A percentile compares a stretch with the other conserved stretches of the same genome.
phyloP scores from a whole-genome alignment of 371 early-diverging fungal species.

The Mucor irregularis region DNA sequence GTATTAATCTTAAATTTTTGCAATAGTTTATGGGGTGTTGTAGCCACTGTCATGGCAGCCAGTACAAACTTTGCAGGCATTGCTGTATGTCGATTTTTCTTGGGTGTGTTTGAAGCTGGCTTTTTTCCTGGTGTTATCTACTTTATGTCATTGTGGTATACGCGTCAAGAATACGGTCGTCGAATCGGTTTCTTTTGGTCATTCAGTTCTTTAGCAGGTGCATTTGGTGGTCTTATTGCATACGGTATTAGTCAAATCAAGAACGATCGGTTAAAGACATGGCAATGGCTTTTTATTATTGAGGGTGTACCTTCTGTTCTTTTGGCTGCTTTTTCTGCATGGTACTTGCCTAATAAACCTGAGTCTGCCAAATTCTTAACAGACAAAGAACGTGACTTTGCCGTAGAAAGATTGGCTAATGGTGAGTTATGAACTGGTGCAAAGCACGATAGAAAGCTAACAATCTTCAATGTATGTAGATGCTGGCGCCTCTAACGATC shows the following conservation, averaged over 20 bases:
- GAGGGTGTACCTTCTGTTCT: constrained; percentile 53
- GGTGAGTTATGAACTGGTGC: constrained; percentile 20
- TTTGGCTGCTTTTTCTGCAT: constrained; percentile 36
- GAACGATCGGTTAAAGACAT: constrained; percentile 26
- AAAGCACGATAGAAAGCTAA: too few relatives aligned
- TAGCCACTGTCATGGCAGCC: constrained; percentile 31
- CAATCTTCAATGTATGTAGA: constrained; percentile 25
- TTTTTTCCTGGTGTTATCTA: constrained; percentile 33
- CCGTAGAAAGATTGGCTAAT: constrained; percentile 41
- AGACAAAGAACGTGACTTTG: constrained; percentile 51
- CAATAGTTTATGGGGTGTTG: constrained; percentile 22
- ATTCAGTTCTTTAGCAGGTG: constrained; percentile 43
- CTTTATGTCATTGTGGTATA: constrained; percentile 47
- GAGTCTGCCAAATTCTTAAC: constrained; percentile 57
- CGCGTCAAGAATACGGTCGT: constrained; percentile 40
- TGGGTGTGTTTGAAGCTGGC: constrained; percentile 29
- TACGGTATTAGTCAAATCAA: constrained; percentile 38
- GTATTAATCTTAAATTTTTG: not conserved
- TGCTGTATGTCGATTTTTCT: constrained; percentile 20
- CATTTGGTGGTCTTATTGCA: constrained; percentile 42
- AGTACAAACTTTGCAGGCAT: constrained; percentile 24
- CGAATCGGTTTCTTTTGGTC: constrained; percentile 47
- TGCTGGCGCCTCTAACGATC: constrained; percentile 41
- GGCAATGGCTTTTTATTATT: constrained; percentile 57
- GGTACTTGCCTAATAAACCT: constrained; percentile 59